Evolutionary conservation across 108 stramenopile species (phyloP), one percentile per base, ranked within the genome.

Genomic region (Pseudonitzschia multistriata): DNA sequence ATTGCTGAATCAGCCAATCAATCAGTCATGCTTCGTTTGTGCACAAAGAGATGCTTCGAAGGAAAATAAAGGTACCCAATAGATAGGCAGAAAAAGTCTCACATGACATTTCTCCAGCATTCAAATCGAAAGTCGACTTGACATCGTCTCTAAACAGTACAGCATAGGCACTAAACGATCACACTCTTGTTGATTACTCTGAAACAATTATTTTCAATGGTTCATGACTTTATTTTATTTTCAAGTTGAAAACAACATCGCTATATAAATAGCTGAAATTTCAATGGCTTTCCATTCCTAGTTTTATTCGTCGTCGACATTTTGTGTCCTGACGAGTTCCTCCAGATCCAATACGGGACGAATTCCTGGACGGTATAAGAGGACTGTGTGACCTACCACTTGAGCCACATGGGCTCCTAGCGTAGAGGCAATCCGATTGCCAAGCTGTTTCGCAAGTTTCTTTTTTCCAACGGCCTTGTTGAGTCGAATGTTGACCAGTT

Each of bases 381-480:
- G 52, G 2, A 70, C 85, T 2, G 90, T 94, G 64, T 94, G 92
- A 2, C 92, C 92, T 6, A 88, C 49, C 0, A 85, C 81, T 77
- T 94, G 89, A 7, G 88, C 85, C 11, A 90, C 79, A 74, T 94
- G 88, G 0, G 90, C 92, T 48, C 79, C 65, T 37, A 94, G 49
- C 15, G 74, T 77, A 14, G 67, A 45, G 14, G 87, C 89, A 27
- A 94, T 77, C 10, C 86, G 57, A 62, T 74, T 74, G 27, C 82
- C 86, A n/a, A 94, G 55, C 39, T 75, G 40, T 49, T 81, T 82
- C 19, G 81, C 90, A 13, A 77, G 74, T 54, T 83, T 88, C 74
- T 94, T 94, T 68, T 88, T 91, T 17, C 62, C 54, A 0, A 88
- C 88, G 21, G 84, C 87, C 45, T 82, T 87, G 62, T 81, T 86